A percentile compares a stretch with the other conserved stretches of the same genome.
Evolutionary conservation across 768 basidiomycete genomes (phyloP).

Genomic region (Phanerochaete sordida): DNA sequence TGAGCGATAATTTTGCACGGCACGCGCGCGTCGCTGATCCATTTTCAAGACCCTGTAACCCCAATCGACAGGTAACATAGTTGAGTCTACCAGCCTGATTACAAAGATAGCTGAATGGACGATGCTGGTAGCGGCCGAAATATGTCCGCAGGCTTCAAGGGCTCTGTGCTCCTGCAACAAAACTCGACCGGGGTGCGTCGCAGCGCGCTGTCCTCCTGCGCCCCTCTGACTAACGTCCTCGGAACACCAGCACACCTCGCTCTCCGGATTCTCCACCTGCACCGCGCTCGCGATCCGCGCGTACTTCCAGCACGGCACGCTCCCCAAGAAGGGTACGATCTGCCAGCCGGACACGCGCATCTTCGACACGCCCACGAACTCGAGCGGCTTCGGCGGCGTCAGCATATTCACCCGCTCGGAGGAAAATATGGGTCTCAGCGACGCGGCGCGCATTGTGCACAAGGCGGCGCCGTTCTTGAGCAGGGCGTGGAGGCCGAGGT

Average conservation of each 20-base stretch:
- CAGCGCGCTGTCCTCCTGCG: not conserved
- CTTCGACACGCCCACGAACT: not conserved
- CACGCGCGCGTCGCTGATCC: not conserved
- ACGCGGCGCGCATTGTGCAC: too few relatives aligned
- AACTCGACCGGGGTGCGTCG: slow-evolving; percentile 7
- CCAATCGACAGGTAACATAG: slow-evolving; percentile 8
- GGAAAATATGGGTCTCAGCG: not conserved
- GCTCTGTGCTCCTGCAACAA: slow-evolving; percentile 3
- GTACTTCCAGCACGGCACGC: slow-evolving; percentile 22
- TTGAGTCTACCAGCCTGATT: not conserved
- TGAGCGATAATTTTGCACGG: not conserved
- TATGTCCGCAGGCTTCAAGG: slow-evolving; percentile 1
- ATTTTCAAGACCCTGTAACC: slow-evolving; percentile 13
- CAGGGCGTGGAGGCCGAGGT: too few relatives aligned
- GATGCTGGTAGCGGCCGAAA: not conserved
- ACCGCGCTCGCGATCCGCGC: slow-evolving; percentile 19
- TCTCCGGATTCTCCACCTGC: slow-evolving; percentile 16
- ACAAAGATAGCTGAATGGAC: not conserved
- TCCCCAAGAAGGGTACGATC: slow-evolving; percentile 20
- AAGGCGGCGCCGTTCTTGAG: too few relatives aligned
- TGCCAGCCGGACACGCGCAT: slow-evolving; percentile 16
- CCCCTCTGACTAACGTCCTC: not conserved
- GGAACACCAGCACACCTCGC: slow-evolving; percentile 17
- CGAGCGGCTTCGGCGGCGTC: not conserved
- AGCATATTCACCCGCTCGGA: not conserved